Evolutionary conservation across 2,329 filamentous ascomycete species (phyloP).

Genomic region (Diatrype stigma): DNA sequence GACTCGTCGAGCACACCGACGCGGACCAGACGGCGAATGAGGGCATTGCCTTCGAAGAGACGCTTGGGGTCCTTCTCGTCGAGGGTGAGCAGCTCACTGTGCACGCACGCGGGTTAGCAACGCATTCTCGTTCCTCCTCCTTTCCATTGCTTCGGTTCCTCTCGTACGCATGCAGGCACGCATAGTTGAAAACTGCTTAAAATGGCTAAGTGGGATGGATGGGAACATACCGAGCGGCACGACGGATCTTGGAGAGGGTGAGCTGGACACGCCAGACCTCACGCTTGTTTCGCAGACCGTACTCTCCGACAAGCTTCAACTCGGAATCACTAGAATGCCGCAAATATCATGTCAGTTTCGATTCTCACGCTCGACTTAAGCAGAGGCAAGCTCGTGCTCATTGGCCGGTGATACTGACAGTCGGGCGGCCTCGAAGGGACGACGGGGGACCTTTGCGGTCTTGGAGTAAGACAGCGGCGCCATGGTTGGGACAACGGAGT

Average conservation of each 20-base stretch:
- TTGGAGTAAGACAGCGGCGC: constrained; percentile 80
- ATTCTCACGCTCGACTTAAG: constrained; percentile 79
- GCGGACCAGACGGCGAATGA: constrained; percentile 99
- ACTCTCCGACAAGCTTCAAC: constrained; percentile 99
- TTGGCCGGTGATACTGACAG: constrained; percentile 98
- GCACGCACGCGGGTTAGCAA: too few relatives aligned
- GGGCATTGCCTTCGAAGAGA: constrained; percentile 99
- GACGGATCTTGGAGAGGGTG: constrained; percentile 99
- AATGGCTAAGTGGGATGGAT: background rate
- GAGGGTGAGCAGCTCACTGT: constrained; percentile 97
- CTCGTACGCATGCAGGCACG: background rate
- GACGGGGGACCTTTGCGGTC: constrained; percentile 98
- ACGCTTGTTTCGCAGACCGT: constrained; percentile 99
- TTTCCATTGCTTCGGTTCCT: background rate
- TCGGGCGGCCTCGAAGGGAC: constrained; percentile 99
- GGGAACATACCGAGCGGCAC: constrained; percentile 88
- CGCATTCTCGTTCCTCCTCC: too few relatives aligned
- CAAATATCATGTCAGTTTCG: constrained; percentile 59
- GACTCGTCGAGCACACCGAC: constrained; percentile 99
- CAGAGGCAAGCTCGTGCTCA: constrained; percentile 97
- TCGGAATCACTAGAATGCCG: constrained; percentile 77
- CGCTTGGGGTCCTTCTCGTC: constrained; percentile 99
- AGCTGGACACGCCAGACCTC: constrained; percentile 99
- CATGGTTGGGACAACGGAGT: constrained; percentile 32
- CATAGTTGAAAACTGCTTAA: background rate